These are phyloP conservation scores for Bipolaris sorokiniana DNA, from an alignment of 2,329 filamentous ascomycete genomes.

Conservation along the genomic window DNA sequence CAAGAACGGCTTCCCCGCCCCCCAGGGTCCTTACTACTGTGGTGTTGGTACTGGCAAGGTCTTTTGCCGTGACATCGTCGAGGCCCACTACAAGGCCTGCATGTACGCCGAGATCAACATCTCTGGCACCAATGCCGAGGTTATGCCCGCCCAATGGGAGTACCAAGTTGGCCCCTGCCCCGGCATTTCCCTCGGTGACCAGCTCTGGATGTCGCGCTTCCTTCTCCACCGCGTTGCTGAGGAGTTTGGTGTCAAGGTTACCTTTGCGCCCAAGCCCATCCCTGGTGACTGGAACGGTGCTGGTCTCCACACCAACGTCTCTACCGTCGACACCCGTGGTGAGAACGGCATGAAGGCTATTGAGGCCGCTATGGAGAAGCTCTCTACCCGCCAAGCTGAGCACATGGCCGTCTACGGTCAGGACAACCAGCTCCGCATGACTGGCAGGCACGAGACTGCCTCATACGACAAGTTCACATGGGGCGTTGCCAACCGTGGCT, in stretches of 20 bases:
- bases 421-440: constrained; percentile 93
- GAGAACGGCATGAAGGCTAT: constrained; percentile 97
- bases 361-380: constrained; percentile 71
- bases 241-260: constrained; percentile 95
- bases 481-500: constrained; percentile 94
- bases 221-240: constrained; percentile 90
- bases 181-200: constrained; percentile 89
- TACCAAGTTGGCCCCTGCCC: constrained; percentile 92
- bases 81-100: constrained; percentile 90
- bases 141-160: constrained; percentile 98
- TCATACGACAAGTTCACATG: constrained; percentile 91
- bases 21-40: constrained; percentile 96
- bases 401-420: constrained; percentile 90
- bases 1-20: constrained; percentile 84
- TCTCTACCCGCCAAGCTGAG: constrained; percentile 57
- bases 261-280: constrained; percentile 94
- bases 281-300: constrained; percentile 97
- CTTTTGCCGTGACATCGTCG: constrained; percentile 96
- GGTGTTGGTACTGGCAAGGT: constrained; percentile 97
- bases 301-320: constrained; percentile 93
- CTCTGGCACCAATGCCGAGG: constrained; percentile 98
- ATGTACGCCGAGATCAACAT: constrained; percentile 90
- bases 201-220: constrained; percentile 94
- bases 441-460: constrained; percentile 92
- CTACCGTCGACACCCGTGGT: constrained; percentile 82